Percentiles rank a stretch among this genome's conserved stretches.
phyloP scores from a whole-genome alignment of 176 grass and related monocot genomes.

The Musa acuminata region DNA sequence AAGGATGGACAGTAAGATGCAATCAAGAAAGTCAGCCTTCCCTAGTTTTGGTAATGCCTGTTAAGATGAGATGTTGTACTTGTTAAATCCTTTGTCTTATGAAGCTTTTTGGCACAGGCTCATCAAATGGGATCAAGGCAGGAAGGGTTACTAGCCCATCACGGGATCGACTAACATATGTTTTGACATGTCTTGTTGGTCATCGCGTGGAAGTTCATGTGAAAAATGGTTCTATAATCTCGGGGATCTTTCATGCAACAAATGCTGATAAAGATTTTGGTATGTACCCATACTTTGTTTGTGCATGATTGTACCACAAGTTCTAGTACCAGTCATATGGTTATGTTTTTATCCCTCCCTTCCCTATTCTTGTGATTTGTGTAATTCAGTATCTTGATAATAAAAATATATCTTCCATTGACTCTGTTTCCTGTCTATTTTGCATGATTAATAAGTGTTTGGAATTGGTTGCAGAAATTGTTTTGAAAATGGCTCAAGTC shows the following conservation, averaged over 20 bases:
- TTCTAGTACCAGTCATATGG: neutral
- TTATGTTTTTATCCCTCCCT: neutral
- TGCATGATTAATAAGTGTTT: slow-evolving; percentile 19
- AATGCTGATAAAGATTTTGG: slow-evolving; percentile 86
- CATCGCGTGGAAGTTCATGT: slow-evolving; percentile 77
- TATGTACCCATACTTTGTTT: slow-evolving; percentile 18
- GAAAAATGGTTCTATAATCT: slow-evolving; percentile 91
- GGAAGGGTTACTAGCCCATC: slow-evolving; percentile 38
- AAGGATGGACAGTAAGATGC: slow-evolving; percentile 8
- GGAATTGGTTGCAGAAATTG: slow-evolving; percentile 42
- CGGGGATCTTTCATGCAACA: slow-evolving; percentile 89
- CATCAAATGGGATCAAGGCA: slow-evolving; percentile 52
- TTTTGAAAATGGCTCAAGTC: slow-evolving; percentile 91
- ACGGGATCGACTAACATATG: slow-evolving; percentile 69
- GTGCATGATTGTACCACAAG: neutral
- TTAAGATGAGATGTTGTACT: neutral
- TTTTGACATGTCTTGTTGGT: slow-evolving; percentile 61
- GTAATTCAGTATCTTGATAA: neutral
- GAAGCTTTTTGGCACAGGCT: slow-evolving; percentile 23
- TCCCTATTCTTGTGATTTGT: neutral
- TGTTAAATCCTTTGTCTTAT: neutral
- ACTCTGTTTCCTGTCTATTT: slow-evolving; percentile 7
- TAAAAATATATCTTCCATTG: neutral
- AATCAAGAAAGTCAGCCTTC: neutral
- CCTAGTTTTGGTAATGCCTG: neutral